phyloP scores from a whole-genome alignment of 2,329 filamentous ascomycete genomes.

The Stagonosporopsis chrysanthemi region DNA sequence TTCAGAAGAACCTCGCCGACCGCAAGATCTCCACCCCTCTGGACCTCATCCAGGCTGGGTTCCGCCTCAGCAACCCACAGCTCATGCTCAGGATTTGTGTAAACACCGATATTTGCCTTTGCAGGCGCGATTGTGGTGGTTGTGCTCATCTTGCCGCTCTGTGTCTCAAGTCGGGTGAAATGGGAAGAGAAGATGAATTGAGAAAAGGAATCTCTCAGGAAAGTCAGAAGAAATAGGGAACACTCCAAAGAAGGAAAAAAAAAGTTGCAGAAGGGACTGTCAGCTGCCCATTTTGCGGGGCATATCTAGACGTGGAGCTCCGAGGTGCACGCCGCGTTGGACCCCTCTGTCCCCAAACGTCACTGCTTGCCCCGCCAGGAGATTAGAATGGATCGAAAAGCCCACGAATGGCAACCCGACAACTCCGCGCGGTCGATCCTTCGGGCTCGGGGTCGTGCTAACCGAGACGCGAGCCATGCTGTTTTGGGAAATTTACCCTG shows the following conservation, averaged over 20 bases:
- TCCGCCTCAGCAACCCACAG: conserved; percentile 84
- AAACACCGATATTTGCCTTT: conserved; percentile 94
- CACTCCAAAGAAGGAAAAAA: conserved; percentile 2
- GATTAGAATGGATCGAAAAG: conserved; percentile 12
- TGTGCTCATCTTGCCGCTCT: conserved; percentile 39
- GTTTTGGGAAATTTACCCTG: conserved; percentile 12
- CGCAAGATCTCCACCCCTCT: conserved; percentile 72
- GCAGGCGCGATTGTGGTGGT: conserved; percentile 57
- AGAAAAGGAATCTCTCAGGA: conserved; percentile 1
- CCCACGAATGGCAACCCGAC: conserved; percentile 19
- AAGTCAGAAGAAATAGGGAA: conserved; percentile 10
- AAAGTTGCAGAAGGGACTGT: conserved; percentile 8
- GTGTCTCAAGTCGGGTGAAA: conserved; percentile 14
- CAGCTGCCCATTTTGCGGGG: conserved; percentile 22
- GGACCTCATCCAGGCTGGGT: conserved; percentile 77
- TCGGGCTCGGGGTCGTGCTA: conserved; percentile 3
- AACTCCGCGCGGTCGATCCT: conserved; percentile 14
- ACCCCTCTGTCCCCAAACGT: conserved; percentile 20
- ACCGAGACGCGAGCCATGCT: conserved; percentile 19
- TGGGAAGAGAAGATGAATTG: conserved; percentile 20
- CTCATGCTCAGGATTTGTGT: conserved; percentile 91
- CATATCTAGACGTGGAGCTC: conserved; percentile 16
- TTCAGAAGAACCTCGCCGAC: conserved; percentile 86
- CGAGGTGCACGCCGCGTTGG: conserved; percentile 16
- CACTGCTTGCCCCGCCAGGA: conserved; percentile 16